Evolutionary conservation across 176 grass and related monocot genomes (phyloP), one percentile per base, ranked within the genome.

Genomic region (Puya raimondii): DNA sequence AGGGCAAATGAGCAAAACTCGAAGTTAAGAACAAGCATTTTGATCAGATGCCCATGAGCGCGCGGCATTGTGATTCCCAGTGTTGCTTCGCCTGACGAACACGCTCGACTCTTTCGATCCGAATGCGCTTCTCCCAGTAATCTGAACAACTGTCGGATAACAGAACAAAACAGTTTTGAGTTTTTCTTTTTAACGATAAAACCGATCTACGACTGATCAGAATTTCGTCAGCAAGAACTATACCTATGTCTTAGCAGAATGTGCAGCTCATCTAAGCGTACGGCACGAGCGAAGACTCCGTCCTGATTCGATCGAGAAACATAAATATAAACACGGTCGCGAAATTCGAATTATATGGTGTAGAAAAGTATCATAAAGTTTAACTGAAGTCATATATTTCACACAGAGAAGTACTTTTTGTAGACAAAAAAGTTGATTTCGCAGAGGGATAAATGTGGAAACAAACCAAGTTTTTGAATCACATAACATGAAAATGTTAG

Each of bases 221-320:
- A 3, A 14, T 49, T 14, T 65, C 69, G 12, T 63, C 1, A 66
- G 16, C 14, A 10, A 63, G 56, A 29, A 42, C 33, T 51, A 67
- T 81, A 87, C 93, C 89, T 92, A 48, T 81, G 59, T 0, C 86
- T 85, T 56, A 97, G 48, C 47, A 96, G 65, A 70, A 89, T 85
- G 77, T 79, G 89, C 59, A 96, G 74, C 82, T 90, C 93, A 29
- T 92, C 93, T 25, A 96, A 70, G 80, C 79, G 84, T 3, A 92
- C 70, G 26, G 92, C 79, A 23, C 68, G 66, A n/a, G 72, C 58
- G 79, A 85, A 92, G 15, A 96, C 92, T 63, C 79, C 76, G 63
- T 81, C 64, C 88, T 96, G 83, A 74, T 84, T 53, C 20, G 9
- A 72, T 50, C 21, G 23, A 71, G 72, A 49, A 73, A n/a, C 3